These are phyloP conservation scores for Annulohypoxylon nitens DNA, from an alignment of 495 filamentous ascomycete genomes.

Conservation along the genomic window DNA sequence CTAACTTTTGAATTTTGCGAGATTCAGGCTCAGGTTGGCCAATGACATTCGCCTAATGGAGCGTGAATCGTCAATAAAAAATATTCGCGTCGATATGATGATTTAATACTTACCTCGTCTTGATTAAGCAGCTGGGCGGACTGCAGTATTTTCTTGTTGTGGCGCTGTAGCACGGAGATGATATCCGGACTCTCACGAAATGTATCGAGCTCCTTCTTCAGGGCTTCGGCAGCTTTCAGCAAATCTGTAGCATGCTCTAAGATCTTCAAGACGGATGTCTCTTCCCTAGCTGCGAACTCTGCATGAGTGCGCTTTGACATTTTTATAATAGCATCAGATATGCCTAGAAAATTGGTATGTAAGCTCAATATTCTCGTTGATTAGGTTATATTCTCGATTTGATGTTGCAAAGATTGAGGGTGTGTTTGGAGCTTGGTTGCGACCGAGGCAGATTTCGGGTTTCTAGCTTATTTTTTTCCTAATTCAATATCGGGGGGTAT, in stretches of 20 bases:
- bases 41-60: constrained; percentile 11
- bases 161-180: constrained; percentile 37
- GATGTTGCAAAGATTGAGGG: constrained; percentile 5
- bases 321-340: constrained; percentile 7
- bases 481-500: background rate
- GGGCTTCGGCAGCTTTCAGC: constrained; percentile 45
- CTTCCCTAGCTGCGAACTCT: constrained; percentile 37
- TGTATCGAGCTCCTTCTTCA: constrained; percentile 49
- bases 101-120: constrained; percentile 33
- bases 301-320: constrained; percentile 51
- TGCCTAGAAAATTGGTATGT: background rate
- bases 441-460: too few relatives aligned
- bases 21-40: constrained; percentile 9
- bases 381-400: background rate
- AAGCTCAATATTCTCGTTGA: background rate
- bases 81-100: background rate
- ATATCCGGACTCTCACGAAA: constrained; percentile 30
- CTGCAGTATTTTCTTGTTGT: constrained; percentile 45
- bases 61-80: constrained; percentile 15
- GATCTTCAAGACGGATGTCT: constrained; percentile 31
- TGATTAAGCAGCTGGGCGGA: constrained; percentile 34
- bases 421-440: too few relatives aligned
- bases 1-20: constrained; percentile 42
- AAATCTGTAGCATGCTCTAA: constrained; percentile 52
- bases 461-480: background rate